Evolutionary conservation across 345 rosid species (phyloP).

Genomic region (Arabis alpina): DNA sequence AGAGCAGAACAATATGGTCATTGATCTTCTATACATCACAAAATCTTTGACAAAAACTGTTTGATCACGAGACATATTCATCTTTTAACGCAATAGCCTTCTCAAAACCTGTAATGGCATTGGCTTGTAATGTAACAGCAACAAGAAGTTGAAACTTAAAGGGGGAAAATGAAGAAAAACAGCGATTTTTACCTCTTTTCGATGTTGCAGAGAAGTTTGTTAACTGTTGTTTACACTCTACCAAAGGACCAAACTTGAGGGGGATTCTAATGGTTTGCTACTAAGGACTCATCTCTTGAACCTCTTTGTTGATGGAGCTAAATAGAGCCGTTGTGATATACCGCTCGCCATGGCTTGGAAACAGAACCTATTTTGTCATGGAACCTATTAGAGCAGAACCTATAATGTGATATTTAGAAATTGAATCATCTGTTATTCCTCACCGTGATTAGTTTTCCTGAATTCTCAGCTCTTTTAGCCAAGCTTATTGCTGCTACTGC

Average conservation of each 20-base stretch:
- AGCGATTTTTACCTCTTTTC: conserved; percentile 6
- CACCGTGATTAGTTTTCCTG: conserved; percentile 86
- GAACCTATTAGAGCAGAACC: conserved; percentile 18
- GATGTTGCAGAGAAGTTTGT: conserved; percentile 11
- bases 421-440: conserved; percentile 28
- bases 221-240: conserved; percentile 10
- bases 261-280: conserved; percentile 12
- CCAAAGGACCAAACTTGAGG: conserved; percentile 4
- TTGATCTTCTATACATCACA: conserved; percentile 14
- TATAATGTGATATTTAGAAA: conserved; percentile 8
- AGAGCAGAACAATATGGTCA: not conserved
- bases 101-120: conserved; percentile 20
- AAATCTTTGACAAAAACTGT: not conserved
- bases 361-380: conserved; percentile 58
- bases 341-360: conserved; percentile 92
- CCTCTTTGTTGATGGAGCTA: conserved; percentile 67
- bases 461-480: conserved; percentile 84
- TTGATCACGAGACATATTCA: not conserved
- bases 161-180: not conserved
- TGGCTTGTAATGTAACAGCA: not conserved
- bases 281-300: conserved; percentile 56
- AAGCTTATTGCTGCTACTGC: conserved; percentile 87
- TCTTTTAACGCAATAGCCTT: too few relatives aligned
- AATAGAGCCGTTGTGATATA: conserved; percentile 77
- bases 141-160: not conserved